Base-by-base conservation (phyloP, 202 grass and related monocot species). In the Schoenoplectus tabernaemontani region DNA sequence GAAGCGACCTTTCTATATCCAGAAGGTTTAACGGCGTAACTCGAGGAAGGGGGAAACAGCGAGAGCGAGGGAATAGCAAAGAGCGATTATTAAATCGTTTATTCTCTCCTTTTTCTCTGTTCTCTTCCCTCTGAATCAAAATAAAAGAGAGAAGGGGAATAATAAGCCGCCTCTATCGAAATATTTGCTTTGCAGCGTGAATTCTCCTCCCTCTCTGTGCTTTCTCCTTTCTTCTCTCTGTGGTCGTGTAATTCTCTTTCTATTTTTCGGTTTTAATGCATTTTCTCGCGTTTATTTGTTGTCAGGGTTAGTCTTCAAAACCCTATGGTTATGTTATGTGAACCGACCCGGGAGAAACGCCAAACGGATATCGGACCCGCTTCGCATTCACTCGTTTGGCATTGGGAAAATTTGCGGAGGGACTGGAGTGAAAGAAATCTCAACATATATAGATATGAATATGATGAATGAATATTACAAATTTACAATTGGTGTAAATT, bases 181-280 rank as follows among this genome's bases (percentile, higher is more conserved):
- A 28, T 28, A 28, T 28, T 28, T 28, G 28, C 28, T 28, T 28
- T 28, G 28, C 28, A 28, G 28, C 28, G 28, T 28, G 28, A 28
- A 28, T 28, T 28, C 28, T 28, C 28, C 28, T 28, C 28, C 28
- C 28, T 28, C 28, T 28, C 28, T 28, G 28, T 28, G 28, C 28
- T 68, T 70, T 46, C 13, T 46, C 12, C 44, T 6, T 8, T n/a
- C 19, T 9, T 9, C 1, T 38, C 42, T 73, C 43, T 73, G 43
- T 73, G 68, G 68, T 73, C 44, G 26, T 32, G 68, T 73, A 73
- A 73, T 73, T 73, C 22, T 73, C 68, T 50, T 28, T 28, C 28
- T 28, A 30, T 32, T 73, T 73, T 72, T 23, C 4, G 68, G 47
- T 51, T 51, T 73, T 32, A 30, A 32, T 10, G 24, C 12, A 17